Percentiles rank a stretch among this genome's conserved stretches.
Evolutionary conservation across 2,329 filamentous ascomycete genomes (phyloP).

Genomic region (Aciculosporium take): DNA sequence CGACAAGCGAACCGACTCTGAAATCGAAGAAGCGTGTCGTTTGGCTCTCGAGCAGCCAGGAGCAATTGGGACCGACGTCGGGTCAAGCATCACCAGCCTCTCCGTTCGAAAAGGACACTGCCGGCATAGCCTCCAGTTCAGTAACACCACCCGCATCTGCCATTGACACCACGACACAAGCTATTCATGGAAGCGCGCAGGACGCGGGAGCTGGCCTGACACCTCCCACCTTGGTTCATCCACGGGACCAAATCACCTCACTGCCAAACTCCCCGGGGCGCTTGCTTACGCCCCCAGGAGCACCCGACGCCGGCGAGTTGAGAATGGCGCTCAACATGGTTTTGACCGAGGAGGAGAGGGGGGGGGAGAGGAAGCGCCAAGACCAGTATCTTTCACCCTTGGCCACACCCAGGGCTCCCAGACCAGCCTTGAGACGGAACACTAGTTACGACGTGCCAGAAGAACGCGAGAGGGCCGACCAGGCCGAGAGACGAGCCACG

Average conservation of each 20-base stretch:
- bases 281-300: slow-evolving; percentile 17
- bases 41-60: slow-evolving; percentile 19
- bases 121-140: slow-evolving; percentile 8
- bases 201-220: background rate
- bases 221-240: background rate
- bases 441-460: slow-evolving; percentile 28
- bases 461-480: slow-evolving; percentile 26
- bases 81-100: slow-evolving; percentile 4
- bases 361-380: slow-evolving; percentile 12
- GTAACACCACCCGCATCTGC: background rate
- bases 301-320: slow-evolving; percentile 25
- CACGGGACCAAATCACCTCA: background rate
- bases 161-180: background rate
- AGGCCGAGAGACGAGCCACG: slow-evolving; percentile 22
- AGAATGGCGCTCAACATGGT: slow-evolving; percentile 25
- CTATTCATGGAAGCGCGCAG: background rate
- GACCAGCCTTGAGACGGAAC: slow-evolving; percentile 27
- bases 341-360: slow-evolving; percentile 19
- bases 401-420: slow-evolving; percentile 12
- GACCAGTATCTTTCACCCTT: slow-evolving; percentile 6
- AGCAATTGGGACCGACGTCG: slow-evolving; percentile 9
- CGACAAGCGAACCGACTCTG: slow-evolving; percentile 15
- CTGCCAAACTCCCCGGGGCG: slow-evolving; percentile 8
- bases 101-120: slow-evolving; percentile 6
- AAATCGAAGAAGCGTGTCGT: slow-evolving; percentile 28